A percentile compares a stretch with the other conserved stretches of the same genome.
Conservation (phyloP, 2,329 filamentous ascomycete species). For the Rasamsonia emersonii region DNA sequence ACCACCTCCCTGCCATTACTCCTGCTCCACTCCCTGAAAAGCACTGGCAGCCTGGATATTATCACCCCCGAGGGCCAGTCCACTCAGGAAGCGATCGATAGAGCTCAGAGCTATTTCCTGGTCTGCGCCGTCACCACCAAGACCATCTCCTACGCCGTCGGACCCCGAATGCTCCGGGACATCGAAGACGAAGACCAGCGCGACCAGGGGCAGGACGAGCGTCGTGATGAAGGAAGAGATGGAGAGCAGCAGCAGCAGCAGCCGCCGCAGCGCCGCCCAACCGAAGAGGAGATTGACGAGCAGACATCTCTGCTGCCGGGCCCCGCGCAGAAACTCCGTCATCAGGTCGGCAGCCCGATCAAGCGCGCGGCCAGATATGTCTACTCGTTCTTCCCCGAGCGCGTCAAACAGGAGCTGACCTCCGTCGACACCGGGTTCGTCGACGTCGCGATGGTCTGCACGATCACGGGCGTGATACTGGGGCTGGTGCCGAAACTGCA, state of each 20-base stretch:
- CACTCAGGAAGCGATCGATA: conserved; percentile 41
- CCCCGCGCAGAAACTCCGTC: conserved; percentile 12
- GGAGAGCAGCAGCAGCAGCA: too few species aligned
- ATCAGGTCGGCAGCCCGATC: conserved; percentile 12
- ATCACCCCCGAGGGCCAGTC: conserved; percentile 39
- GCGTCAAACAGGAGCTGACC: conserved; percentile 27
- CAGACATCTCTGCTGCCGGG: conserved; percentile 45
- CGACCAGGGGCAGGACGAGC: conserved; percentile 14
- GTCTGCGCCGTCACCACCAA: conserved; percentile 57
- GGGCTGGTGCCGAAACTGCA: conserved; percentile 54
- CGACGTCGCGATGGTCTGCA: conserved; percentile 55
- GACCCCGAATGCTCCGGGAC: conserved; percentile 48
- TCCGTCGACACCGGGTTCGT: conserved; percentile 44
- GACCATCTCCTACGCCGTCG: conserved; percentile 56
- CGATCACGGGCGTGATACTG: conserved; percentile 49
- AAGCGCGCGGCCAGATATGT: conserved; percentile 19
- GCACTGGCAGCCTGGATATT: conserved; percentile 48
- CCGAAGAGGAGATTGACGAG: conserved; percentile 31
- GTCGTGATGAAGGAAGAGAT: conserved; percentile 15
- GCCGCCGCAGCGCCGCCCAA: conserved; percentile 12
- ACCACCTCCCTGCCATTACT: conserved; percentile 47
- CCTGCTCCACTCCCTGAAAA: conserved; percentile 43
- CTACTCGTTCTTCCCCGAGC: conserved; percentile 24
- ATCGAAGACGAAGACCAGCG: conserved; percentile 16
- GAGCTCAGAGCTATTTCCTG: conserved; percentile 58